These are phyloP conservation scores for Phoma sp. DNA, from an alignment of 2,329 filamentous ascomycete species.

Conservation along the genomic window DNA sequence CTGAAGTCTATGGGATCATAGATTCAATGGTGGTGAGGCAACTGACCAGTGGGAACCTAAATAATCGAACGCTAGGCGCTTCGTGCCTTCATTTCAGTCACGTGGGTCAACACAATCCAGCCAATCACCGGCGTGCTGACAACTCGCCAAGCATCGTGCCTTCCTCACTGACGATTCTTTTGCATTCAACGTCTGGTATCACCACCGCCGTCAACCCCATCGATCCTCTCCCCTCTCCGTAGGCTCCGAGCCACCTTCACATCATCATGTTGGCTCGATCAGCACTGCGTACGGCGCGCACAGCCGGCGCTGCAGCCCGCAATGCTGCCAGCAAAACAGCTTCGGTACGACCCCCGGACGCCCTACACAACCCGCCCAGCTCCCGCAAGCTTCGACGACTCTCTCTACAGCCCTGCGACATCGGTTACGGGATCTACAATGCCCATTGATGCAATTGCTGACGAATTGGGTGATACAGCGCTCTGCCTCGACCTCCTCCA, in stretches of 20 bases:
- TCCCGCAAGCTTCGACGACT: constrained; percentile 36
- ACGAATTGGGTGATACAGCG: constrained; percentile 53
- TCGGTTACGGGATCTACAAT: constrained; percentile 22
- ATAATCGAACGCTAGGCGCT: background rate
- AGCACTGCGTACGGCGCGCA: constrained; percentile 86
- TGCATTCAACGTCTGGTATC: constrained; percentile 29
- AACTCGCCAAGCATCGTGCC: constrained; percentile 5
- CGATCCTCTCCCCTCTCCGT: constrained; percentile 42
- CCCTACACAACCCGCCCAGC: constrained; percentile 33
- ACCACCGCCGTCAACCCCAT: constrained; percentile 46
- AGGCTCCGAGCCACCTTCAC: constrained; percentile 49
- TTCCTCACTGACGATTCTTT: constrained; percentile 5
- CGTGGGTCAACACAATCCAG: no score
- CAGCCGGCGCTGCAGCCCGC: constrained; percentile 82
- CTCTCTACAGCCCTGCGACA: constrained; percentile 26
- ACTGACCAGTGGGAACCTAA: background rate
- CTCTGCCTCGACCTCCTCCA: constrained; percentile 72
- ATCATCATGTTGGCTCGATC: constrained; percentile 91
- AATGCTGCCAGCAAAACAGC: constrained; percentile 56
- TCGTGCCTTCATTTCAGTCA: no score
- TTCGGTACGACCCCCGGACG: constrained; percentile 53
- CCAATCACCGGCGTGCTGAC: constrained; percentile 13
- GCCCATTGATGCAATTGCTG: constrained; percentile 42
- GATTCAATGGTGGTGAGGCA: background rate
- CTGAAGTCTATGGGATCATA: constrained; percentile 13